Evolutionary conservation across 768 basidiomycete genomes (phyloP).

Genomic region (Mycena maculata): DNA sequence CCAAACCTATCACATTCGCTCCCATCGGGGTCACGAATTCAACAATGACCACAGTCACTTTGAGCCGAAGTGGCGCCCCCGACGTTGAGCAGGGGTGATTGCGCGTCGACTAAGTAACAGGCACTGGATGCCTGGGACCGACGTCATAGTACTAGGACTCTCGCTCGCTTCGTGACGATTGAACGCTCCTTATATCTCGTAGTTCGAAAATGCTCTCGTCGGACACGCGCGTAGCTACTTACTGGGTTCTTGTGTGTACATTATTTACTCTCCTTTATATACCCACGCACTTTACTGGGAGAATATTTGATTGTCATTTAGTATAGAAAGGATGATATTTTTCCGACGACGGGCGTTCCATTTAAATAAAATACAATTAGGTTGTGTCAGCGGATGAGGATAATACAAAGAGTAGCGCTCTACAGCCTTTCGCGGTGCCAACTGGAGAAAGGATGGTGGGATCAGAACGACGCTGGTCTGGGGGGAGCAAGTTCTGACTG

Average conservation of each 20-base stretch:
- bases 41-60: not conserved
- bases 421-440: slow-evolving; percentile 25
- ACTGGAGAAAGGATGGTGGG: not conserved
- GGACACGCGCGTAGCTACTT: no score
- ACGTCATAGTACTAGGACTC: no score
- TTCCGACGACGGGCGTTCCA: no score
- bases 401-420: not conserved
- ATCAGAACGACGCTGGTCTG: not conserved
- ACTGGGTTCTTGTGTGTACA: no score
- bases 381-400: not conserved
- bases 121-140: no score
- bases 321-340: not conserved
- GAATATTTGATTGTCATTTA: no score
- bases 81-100: slow-evolving; percentile 16
- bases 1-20: slow-evolving; percentile 25
- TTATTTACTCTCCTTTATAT: no score
- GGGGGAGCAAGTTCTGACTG: not conserved
- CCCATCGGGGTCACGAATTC: not conserved
- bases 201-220: no score
- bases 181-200: not conserved
- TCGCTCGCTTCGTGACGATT: no score
- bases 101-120: no score
- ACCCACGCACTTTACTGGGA: no score
- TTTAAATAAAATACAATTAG: slow-evolving; percentile 13
- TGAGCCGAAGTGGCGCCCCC: not conserved